Evolutionary conservation across 2,329 filamentous ascomycete genomes (phyloP), one percentile per base, ranked within the genome.

Genomic region (Leptographium wingfieldii): DNA sequence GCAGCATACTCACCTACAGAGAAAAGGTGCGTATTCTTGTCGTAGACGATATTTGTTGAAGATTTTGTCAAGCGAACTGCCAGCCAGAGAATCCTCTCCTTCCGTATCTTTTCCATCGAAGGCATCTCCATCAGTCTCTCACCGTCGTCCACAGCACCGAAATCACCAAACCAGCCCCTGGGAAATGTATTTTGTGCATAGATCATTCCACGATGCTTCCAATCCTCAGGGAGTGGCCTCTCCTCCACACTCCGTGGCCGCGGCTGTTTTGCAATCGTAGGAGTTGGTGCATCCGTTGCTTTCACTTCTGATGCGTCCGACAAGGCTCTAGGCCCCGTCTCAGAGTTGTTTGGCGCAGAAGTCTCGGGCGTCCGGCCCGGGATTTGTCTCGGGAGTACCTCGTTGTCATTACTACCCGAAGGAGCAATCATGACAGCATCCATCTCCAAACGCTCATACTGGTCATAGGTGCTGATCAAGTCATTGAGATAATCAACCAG

Each of bases 161-260:
- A n/a, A 12, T 22, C 16, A 10, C 33, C 65, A 66, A 88, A 88
- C 80, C 81, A 88, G 0, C 75, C 72, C 0, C 70, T 60, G 0
- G 84, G 83, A 58, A 81, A 84, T 60, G 85, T 85, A 12, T 75
- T 73, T 2, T 82, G 76, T 0, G 78, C 74, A 74, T 83, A 88
- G 1, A 83, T 68, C 1, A 88, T 72, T 0, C 87, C 87, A 1
- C 84, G 76, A 59, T 89, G 77, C 0, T 80, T 76, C 64, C 82
- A 88, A 62, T 91, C 87, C 56, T 90, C 87, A 0, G 85, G 84
- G 0, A 90, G 68, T 0, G 86, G 85, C 0, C 77, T 73, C 1
- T 75, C 75, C 1, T 71, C 70, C 35, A 74, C 70, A 48, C 73
- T 40, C 16, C 53, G 56, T 16, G n/a, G 31, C 3, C 49, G 49